Conservation (phyloP, 176 grass and related monocot species). For the Carex cristatella region DNA sequence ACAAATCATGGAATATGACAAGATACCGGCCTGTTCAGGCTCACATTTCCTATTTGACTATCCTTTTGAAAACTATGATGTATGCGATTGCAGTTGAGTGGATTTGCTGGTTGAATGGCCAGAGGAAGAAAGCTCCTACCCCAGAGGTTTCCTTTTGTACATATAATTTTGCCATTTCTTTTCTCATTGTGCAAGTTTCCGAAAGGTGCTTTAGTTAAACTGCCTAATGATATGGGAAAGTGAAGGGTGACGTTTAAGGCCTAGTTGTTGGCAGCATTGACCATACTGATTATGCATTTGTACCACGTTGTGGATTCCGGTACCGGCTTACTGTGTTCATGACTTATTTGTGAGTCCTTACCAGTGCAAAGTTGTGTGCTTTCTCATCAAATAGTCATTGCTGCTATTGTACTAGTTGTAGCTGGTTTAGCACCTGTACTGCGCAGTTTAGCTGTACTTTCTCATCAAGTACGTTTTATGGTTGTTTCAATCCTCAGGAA, state of each 20-base stretch:
- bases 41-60: not conserved
- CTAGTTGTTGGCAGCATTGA: not conserved
- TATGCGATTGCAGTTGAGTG: constrained; percentile 74
- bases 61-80: not conserved
- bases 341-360: not conserved
- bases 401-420: not conserved
- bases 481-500: constrained; percentile 39
- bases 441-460: not conserved
- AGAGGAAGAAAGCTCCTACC: constrained; percentile 79
- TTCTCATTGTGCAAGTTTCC: not conserved
- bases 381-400: not conserved
- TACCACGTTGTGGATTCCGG: not conserved
- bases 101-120: constrained; percentile 99
- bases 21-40: not conserved
- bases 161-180: not conserved
- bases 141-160: constrained; percentile 45
- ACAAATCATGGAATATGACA: not conserved
- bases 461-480: constrained; percentile 8
- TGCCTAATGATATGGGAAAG: not conserved
- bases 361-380: not conserved
- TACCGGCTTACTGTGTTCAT: not conserved
- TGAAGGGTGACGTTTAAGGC: not conserved
- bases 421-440: not conserved
- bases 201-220: not conserved
- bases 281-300: not conserved